Conservation (phyloP, 345 rosid genomes). For the Diplotaxis tenuifolia region DNA sequence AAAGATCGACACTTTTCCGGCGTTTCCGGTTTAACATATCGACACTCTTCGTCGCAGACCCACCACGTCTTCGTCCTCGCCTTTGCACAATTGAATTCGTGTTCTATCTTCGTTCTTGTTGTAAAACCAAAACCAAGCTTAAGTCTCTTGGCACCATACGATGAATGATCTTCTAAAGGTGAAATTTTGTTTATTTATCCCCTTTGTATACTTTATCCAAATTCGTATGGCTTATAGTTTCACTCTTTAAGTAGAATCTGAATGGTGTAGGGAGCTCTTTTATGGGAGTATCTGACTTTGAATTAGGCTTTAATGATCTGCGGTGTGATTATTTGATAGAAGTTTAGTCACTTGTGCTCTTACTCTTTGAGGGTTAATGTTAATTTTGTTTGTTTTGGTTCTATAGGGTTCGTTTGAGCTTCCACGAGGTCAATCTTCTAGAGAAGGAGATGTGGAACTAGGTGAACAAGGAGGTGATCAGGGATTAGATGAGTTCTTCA, state of each 20-base stretch:
- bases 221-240: too few species aligned
- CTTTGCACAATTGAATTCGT: neutral
- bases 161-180: constrained; percentile 44
- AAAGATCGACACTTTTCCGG: constrained; percentile 15
- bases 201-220: too few species aligned
- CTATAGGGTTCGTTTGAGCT: constrained; percentile 81
- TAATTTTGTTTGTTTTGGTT: neutral
- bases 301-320: neutral
- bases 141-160: neutral
- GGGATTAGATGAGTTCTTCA: constrained; percentile 85
- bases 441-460: constrained; percentile 62
- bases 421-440: constrained; percentile 64
- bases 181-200: neutral
- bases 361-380: neutral
- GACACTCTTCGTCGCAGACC: neutral
- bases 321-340: neutral
- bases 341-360: neutral
- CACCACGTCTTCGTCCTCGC: neutral
- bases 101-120: constrained; percentile 5
- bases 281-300: neutral
- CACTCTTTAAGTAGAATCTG: constrained; percentile 12
- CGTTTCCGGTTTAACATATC: neutral
- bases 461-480: constrained; percentile 59
- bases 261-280: neutral
- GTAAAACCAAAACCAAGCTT: neutral